Base-by-base conservation (phyloP, 2,329 filamentous ascomycete species). In the Microascus cirrosus region DNA sequence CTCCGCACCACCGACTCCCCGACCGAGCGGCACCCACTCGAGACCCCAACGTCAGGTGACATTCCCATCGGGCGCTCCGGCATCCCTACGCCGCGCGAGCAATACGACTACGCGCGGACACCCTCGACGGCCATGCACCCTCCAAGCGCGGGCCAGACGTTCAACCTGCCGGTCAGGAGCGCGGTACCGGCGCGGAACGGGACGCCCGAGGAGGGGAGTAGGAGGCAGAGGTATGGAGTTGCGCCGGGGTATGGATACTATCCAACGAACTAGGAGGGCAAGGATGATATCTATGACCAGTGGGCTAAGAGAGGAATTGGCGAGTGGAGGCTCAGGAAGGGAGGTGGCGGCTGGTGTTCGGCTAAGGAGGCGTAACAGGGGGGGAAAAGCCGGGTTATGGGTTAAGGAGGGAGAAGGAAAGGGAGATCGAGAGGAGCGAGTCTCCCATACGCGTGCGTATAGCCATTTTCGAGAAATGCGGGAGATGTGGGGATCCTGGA, bases 11-110 rank as follows among this genome's bases (percentile, higher is more conserved):
- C 73, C 63, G 82, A 85, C 64, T 85, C 82, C 12, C 81, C 83
- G 7, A 82, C 75, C 60, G 70, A 67, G 68, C 63, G 68, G 62
- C 59, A 68, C 63, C 58, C 72, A 74, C 48, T 57, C 32, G 55
- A 57, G 55, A 88, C 85, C 20, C 85, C 87, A 35, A 87, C 85
- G 12, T 87, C 86, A 57, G 85, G 85, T 59, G 85, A 90, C 64
- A 89, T 90, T 60, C 85, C 85, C 45, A 83, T 89, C 60, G 79
- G 76, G 55, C 79, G 80, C 35, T 78, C 77, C 59, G 72, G 72
- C 35, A 79, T 83, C 63, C 71, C 79, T 61, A 80, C 79, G 45
- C 81, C 81, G 58, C 74, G 74, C 64, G 78, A 82, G 62, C 73
- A 61, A 34, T 77, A 71, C 65, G 76, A 79, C 63, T 81, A 73